These are phyloP conservation scores for Hawksworthiomyces lignivorus DNA, from an alignment of 2,329 filamentous ascomycete species.

Conservation along the genomic window DNA sequence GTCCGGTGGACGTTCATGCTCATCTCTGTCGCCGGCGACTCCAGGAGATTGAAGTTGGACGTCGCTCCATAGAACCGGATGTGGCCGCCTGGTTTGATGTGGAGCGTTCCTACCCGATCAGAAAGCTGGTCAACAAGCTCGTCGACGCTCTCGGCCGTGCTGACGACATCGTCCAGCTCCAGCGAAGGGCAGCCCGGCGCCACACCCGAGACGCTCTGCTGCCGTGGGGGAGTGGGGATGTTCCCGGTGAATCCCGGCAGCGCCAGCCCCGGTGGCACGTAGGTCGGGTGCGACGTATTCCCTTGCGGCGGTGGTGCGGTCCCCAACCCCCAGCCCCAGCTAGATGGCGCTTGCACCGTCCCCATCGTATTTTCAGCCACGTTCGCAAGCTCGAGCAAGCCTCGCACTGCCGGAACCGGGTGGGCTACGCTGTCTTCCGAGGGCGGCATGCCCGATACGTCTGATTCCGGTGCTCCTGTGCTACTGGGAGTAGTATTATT, in stretches of 20 bases:
- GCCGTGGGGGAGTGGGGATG: neutral
- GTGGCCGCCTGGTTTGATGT: conserved; percentile 33
- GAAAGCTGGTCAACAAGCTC: conserved; percentile 35
- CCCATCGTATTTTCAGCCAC: no score
- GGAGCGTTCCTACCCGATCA: conserved; percentile 34
- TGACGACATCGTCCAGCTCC: conserved; percentile 7
- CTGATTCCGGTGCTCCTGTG: no score
- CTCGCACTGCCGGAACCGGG: no score
- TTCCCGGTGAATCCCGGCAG: no score
- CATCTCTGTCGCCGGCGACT: conserved; percentile 27
- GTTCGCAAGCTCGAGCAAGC: no score
- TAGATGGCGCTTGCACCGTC: no score
- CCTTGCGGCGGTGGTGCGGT: neutral
- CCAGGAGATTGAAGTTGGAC: conserved; percentile 34
- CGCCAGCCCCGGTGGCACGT: no score
- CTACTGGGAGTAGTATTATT: no score
- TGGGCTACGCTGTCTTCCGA: no score
- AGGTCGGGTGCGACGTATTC: no score
- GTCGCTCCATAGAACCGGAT: conserved; percentile 36
- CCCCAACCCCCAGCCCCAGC: no score
- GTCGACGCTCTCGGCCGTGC: conserved; percentile 17
- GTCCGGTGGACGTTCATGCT: conserved; percentile 15
- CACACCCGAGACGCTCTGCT: neutral
- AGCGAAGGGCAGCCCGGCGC: no score
- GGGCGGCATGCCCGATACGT: neutral